Percentiles rank a stretch among this genome's conserved stretches.
phyloP scores from a whole-genome alignment of 148 eudicot genomes.

The Rhododendron ferrugineum region DNA sequence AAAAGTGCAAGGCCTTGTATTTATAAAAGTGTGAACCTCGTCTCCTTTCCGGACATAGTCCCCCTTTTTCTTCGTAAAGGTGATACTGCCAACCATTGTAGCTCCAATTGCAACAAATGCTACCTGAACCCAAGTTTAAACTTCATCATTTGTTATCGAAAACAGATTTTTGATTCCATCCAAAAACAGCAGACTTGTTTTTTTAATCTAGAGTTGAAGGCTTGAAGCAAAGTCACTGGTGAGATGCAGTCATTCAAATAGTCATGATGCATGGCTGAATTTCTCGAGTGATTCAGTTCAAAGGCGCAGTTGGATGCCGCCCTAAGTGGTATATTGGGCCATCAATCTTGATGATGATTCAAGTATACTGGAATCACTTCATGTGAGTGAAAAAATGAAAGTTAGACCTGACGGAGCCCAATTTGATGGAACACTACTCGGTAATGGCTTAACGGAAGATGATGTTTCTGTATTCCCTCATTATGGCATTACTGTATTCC shows the following conservation, averaged over 20 bases:
- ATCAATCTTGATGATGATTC: background rate
- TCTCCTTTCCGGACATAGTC: slow-evolving; percentile 81
- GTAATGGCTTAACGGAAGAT: background rate
- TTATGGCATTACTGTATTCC: background rate
- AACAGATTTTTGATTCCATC: background rate
- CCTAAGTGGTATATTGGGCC: background rate
- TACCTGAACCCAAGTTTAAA: slow-evolving; percentile 46
- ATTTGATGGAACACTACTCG: background rate
- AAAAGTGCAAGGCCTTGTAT: slow-evolving; percentile 2
- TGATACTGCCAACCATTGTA: slow-evolving; percentile 98
- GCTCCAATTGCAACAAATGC: slow-evolving; percentile 99
- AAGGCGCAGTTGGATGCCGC: background rate
- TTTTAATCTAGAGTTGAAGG: background rate
- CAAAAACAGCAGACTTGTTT: background rate
- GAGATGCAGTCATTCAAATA: background rate
- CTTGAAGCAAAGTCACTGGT: background rate
- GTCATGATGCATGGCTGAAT: background rate
- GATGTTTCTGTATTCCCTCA: background rate
- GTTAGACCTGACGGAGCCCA: background rate
- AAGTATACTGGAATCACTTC: background rate
- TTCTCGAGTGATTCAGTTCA: background rate
- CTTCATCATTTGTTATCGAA: background rate
- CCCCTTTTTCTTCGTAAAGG: slow-evolving; percentile 64
- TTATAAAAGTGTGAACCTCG: slow-evolving; percentile 46
- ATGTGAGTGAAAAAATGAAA: background rate